phyloP scores from a whole-genome alignment of 2,329 filamentous ascomycete species.

The Aspergillus spinulosporus region DNA sequence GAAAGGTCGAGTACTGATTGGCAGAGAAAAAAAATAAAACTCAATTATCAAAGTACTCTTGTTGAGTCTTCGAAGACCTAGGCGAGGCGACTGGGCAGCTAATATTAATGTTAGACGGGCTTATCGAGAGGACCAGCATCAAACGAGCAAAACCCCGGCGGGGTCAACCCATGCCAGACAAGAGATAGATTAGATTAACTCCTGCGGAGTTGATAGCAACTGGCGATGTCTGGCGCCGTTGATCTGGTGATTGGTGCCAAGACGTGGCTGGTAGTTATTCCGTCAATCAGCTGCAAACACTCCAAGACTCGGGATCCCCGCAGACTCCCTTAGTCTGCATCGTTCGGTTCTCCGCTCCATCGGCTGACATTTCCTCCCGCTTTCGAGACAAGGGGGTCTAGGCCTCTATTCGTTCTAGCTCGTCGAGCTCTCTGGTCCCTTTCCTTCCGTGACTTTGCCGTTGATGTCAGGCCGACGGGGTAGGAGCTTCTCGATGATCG shows the following conservation, averaged over 20 bases:
- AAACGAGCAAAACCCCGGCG: constrained; percentile 37
- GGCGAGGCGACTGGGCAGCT: constrained; percentile 19
- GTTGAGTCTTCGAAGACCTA: constrained; percentile 9
- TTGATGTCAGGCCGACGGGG: neutral
- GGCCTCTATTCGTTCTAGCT: constrained; percentile 11
- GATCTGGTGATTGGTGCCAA: constrained; percentile 20
- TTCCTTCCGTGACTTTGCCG: neutral
- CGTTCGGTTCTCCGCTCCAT: constrained; percentile 18
- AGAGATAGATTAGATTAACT: constrained; percentile 6
- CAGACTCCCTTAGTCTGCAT: constrained; percentile 1
- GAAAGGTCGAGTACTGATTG: constrained; percentile 12
- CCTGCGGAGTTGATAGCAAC: constrained; percentile 1
- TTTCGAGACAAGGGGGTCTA: neutral
- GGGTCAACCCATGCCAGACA: constrained; percentile 20
- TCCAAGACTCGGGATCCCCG: constrained; percentile 7
- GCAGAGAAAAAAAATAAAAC: constrained; percentile 6
- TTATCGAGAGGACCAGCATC: constrained; percentile 16
- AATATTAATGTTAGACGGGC: constrained; percentile 23
- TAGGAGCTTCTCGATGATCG: neutral
- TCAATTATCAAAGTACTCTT: constrained; percentile 11
- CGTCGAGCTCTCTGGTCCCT: constrained; percentile 7
- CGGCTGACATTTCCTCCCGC: constrained; percentile 13
- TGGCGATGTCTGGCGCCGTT: constrained; percentile 13
- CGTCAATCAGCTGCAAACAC: constrained; percentile 24
- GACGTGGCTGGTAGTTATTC: constrained; percentile 22